Percentiles rank a stretch among this genome's conserved stretches.
phyloP scores from a whole-genome alignment of 768 basidiomycete genomes.

The Phanerochaete sordida region DNA sequence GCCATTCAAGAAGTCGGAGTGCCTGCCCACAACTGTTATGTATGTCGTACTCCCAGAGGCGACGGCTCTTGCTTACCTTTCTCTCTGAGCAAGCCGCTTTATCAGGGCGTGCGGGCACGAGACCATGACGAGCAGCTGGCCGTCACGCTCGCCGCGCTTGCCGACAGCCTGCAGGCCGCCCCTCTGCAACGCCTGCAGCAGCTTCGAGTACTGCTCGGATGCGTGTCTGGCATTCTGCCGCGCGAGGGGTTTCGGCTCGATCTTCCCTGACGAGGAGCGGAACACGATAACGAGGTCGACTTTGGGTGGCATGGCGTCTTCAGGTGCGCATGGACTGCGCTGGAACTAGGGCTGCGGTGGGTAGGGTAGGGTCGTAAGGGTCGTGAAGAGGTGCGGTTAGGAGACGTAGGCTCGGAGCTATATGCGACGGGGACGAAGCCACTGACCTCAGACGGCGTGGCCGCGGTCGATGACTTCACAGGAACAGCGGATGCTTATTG shows the following conservation, averaged over 20 bases:
- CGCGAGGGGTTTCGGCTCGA: constrained; percentile 57
- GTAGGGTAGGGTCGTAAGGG: neutral
- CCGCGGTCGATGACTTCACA: constrained; percentile 15
- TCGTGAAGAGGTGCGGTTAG: neutral
- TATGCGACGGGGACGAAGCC: neutral
- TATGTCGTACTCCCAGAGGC: neutral
- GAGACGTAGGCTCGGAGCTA: neutral
- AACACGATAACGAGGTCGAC: constrained; percentile 78
- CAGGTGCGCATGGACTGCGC: neutral
- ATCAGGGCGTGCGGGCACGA: constrained; percentile 62
- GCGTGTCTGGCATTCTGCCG: constrained; percentile 61
- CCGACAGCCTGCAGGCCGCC: constrained; percentile 72
- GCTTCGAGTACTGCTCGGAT: constrained; percentile 62
- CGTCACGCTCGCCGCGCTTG: constrained; percentile 70
- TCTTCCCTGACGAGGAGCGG: constrained; percentile 45
- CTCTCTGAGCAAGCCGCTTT: constrained; percentile 61
- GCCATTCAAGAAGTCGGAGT: constrained; percentile 74
- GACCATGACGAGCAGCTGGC: constrained; percentile 76
- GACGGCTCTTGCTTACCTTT: constrained; percentile 50
- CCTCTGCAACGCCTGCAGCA: constrained; percentile 57
- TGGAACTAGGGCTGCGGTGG: neutral
- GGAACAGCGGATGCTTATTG: constrained; percentile 3
- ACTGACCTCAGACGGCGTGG: constrained; percentile 2
- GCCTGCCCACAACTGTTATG: constrained; percentile 33
- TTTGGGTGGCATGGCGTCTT: constrained; percentile 42